Percentiles rank a stretch among this genome's conserved stretches.
Conservation (phyloP, 78 protist species). For the Dictyostelium intermedium region DNA sequence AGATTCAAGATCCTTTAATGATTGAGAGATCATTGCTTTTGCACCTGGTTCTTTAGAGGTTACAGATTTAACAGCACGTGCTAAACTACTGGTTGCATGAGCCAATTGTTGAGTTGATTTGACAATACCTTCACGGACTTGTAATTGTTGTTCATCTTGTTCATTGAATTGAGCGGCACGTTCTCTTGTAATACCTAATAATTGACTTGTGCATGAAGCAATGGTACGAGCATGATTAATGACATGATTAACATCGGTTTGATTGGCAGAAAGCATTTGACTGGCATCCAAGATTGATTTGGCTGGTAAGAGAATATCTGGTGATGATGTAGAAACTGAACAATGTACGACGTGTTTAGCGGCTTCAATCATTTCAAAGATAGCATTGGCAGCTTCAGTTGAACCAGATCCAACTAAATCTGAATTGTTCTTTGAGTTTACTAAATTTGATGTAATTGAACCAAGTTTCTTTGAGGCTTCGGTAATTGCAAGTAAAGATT, state of each 20-base stretch:
- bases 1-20: constrained; percentile 41
- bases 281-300: constrained; percentile 38
- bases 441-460: constrained; percentile 42
- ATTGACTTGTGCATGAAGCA: constrained; percentile 49
- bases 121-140: constrained; percentile 18
- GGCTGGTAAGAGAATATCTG: constrained; percentile 51
- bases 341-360: constrained; percentile 17
- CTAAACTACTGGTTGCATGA: constrained; percentile 44
- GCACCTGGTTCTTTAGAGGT: constrained; percentile 51
- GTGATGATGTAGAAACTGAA: constrained; percentile 60
- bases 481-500: constrained; percentile 22
- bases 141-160: constrained; percentile 29
- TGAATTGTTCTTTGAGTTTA: neutral
- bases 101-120: constrained; percentile 75
- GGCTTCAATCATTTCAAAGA: constrained; percentile 32
- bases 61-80: constrained; percentile 74
- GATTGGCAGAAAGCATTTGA: constrained; percentile 7
- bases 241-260: neutral
- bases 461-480: constrained; percentile 62
- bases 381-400: constrained; percentile 32
- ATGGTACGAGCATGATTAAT: constrained; percentile 53
- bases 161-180: constrained; percentile 15
- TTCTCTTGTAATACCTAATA: constrained; percentile 40
- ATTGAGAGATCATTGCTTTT: neutral
- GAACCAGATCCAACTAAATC: constrained; percentile 22